Percentiles rank a stretch among this genome's conserved stretches.
These are phyloP conservation scores for Nakaseomyces bracarensis DNA, from an alignment of 1,139 yeast genomes.

Conservation along the genomic window DNA sequence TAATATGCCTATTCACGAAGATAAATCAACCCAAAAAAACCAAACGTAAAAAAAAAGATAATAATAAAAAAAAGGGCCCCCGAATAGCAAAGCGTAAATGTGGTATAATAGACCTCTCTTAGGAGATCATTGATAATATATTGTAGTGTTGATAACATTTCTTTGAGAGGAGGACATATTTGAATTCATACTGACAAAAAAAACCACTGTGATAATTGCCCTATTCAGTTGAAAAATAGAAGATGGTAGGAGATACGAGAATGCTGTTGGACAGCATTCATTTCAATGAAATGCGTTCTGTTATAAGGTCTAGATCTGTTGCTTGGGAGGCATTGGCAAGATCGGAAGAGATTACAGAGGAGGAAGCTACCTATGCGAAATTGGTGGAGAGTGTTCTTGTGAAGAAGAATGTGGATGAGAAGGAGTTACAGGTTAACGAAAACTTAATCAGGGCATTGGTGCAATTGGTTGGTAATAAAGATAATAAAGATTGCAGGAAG, in stretches of 20 bases:
- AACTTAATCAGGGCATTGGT: slow-evolving; percentile 23
- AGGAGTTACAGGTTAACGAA: slow-evolving; percentile 27
- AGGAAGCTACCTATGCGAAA: slow-evolving; percentile 29
- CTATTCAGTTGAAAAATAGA: not conserved
- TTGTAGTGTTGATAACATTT: too few relatives aligned
- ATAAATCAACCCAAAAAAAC: too few relatives aligned
- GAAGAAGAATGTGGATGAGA: slow-evolving; percentile 7
- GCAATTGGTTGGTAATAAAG: slow-evolving; percentile 24
- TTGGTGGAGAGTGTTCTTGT: slow-evolving; percentile 24
- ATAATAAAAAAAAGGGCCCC: too few relatives aligned
- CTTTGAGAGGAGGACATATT: not conserved
- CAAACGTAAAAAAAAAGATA: too few relatives aligned
- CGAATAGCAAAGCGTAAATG: not conserved
- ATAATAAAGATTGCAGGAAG: slow-evolving; percentile 55
- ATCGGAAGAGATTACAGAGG: slow-evolving; percentile 47
- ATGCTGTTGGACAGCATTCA: slow-evolving; percentile 48
- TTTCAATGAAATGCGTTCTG: slow-evolving; percentile 65
- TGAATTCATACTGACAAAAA: not conserved
- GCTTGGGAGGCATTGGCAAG: slow-evolving; percentile 92
- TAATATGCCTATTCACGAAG: too few relatives aligned
- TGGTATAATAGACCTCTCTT: too few relatives aligned
- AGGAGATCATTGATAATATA: too few relatives aligned
- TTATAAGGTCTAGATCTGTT: slow-evolving; percentile 71
- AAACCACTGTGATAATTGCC: not conserved
- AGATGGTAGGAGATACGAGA: slow-evolving; percentile 9